Evolutionary conservation across 345 rosid genomes (phyloP), one percentile per base, ranked within the genome.

Genomic region (Eucalyptus curtisii): DNA sequence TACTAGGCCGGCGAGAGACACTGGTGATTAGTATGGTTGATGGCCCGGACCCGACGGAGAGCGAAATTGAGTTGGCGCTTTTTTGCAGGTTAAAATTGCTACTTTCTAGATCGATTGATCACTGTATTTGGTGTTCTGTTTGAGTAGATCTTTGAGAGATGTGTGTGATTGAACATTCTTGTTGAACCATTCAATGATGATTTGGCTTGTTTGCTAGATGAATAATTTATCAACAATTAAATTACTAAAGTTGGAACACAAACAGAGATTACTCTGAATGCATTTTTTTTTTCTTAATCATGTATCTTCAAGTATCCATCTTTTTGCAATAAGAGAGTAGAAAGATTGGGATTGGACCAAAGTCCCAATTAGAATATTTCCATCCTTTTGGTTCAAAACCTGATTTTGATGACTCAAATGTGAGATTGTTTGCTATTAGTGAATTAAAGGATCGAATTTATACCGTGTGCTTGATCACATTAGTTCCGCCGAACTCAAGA

Each of bases 201-300:
- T 31, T 66, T 15, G 17, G 79, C 22, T 19, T 31, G 79, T 66
- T 15, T 66, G 40, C 5, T 66, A 6, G 6, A 13, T 15, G 40
- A 31, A 31, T 66, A 31, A 4, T 66, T 66, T 15, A 31, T 66
- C 37, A 8, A n/a, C 22, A 66, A 66, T 66, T 37, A 31, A 15
- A 15, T 31, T 66, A 31, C 42, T 31, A 17, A 31, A 13, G 9
- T 14, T 7, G 40, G 76, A 15, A 31, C 76, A 64, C 19, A 64
- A 1, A 30, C 4, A 64, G 1, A n/a, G 20, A n/a, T n/a, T 30
- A 64, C 19, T 64, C 10, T 7, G 68, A 59, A 59, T 59, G 31
- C 0, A 8, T 3, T 30, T 61, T 13, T 61, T 30, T 27, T 13
- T 27, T 13, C 0, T n/a, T 59, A 24, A 64, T 4, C 9, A 30